These are phyloP conservation scores for Arthrobotrys pseudoclavata DNA, from an alignment of 2,329 filamentous ascomycete genomes.

Conservation along the genomic window DNA sequence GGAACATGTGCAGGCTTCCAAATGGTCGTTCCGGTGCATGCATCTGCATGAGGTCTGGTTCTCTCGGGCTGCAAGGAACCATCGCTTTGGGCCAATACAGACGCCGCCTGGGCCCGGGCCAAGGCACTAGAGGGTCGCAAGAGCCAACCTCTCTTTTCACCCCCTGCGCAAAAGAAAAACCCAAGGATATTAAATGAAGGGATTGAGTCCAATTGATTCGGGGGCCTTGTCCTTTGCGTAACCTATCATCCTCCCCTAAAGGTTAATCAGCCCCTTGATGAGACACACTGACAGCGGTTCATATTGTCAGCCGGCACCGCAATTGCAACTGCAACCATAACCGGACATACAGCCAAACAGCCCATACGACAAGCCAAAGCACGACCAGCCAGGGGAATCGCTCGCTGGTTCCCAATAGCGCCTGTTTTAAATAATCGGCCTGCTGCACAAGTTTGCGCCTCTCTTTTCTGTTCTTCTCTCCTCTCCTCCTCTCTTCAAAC, in stretches of 20 bases:
- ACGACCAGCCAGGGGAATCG: constrained; percentile 30
- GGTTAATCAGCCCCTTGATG: constrained; percentile 29
- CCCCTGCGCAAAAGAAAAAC: constrained; percentile 35
- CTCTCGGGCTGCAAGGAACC: constrained; percentile 40
- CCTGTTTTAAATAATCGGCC: constrained; percentile 60
- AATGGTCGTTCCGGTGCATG: constrained; percentile 36
- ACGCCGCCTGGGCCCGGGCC: constrained; percentile 29
- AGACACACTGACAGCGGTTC: constrained; percentile 43
- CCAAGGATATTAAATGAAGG: constrained; percentile 50
- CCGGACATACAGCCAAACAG: constrained; percentile 23
- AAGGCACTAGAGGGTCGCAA: constrained; percentile 25
- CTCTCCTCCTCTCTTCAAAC: constrained; percentile 41
- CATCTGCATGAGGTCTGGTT: constrained; percentile 27
- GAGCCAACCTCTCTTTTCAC: constrained; percentile 32
- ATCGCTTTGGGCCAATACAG: constrained; percentile 29
- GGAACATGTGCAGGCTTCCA: constrained; percentile 28
- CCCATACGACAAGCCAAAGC: constrained; percentile 24
- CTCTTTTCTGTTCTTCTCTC: constrained; percentile 37
- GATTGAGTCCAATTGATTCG: constrained; percentile 48
- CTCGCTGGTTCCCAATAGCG: constrained; percentile 45
- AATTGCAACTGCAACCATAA: constrained; percentile 41
- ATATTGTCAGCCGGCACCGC: constrained; percentile 37
- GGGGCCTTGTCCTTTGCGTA: constrained; percentile 52
- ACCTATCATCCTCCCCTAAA: constrained; percentile 55
- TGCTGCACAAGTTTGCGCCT: constrained; percentile 36